Conservation (phyloP, 371 early-diverging fungal species). For the Syncephalastrum contaminatum region DNA sequence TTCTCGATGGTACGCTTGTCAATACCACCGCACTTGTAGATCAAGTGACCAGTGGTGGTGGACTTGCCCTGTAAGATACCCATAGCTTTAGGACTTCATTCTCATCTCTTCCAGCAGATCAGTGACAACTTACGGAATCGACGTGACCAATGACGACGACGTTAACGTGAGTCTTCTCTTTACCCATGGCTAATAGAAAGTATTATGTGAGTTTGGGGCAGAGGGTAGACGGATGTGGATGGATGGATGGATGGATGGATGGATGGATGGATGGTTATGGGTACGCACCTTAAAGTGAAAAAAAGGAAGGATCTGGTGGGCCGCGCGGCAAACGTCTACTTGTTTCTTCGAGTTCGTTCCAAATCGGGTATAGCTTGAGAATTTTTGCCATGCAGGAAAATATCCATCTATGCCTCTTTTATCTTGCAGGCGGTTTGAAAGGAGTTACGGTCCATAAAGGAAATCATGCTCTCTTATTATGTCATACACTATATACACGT, state of each 20-base stretch:
- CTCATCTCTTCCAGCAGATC: neutral
- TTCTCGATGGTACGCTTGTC: constrained; percentile 99
- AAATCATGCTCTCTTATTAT: too few species aligned
- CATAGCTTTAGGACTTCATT: neutral
- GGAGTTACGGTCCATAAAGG: too few species aligned
- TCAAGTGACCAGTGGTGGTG: constrained; percentile 88
- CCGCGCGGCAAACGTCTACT: too few species aligned
- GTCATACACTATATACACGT: too few species aligned
- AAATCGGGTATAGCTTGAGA: too few species aligned
- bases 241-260: constrained; percentile 11
- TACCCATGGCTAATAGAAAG: constrained; percentile 68
- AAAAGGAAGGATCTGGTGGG: too few species aligned
- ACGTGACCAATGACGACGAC: constrained; percentile 99
- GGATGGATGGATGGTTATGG: constrained; percentile 1
- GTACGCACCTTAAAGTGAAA: too few species aligned
- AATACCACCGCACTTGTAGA: constrained; percentile 99
- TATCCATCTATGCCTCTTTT: too few species aligned
- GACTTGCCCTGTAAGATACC: constrained; percentile 42
- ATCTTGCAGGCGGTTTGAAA: too few species aligned
- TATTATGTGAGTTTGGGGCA: neutral
- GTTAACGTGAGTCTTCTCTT: constrained; percentile 94
- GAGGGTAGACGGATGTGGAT: constrained; percentile 1
- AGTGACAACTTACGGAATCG: constrained; percentile 92
- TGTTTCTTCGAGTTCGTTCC: too few species aligned
- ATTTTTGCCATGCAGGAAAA: too few species aligned